phyloP scores from a whole-genome alignment of 2,329 filamentous ascomycete species.

The Ustulina deusta region DNA sequence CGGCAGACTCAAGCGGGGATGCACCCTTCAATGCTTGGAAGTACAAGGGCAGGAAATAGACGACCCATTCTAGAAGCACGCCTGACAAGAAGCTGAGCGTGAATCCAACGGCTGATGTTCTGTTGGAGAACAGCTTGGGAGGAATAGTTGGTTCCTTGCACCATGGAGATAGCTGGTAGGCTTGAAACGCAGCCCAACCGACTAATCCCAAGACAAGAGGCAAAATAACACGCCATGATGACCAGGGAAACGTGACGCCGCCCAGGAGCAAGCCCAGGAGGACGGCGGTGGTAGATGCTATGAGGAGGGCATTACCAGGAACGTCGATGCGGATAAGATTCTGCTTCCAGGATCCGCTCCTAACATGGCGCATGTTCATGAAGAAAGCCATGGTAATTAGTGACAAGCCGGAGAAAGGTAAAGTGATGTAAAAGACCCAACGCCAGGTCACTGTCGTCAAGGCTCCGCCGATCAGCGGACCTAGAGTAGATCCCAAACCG shows the following conservation, averaged over 20 bases:
- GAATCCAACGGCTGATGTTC: conserved; percentile 10
- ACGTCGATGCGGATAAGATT: too few species aligned
- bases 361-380: conserved; percentile 1
- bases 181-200: conserved; percentile 2
- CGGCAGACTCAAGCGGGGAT: conserved; percentile 4
- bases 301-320: too few species aligned
- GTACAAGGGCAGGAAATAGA: conserved; percentile 24
- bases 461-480: conserved; percentile 46
- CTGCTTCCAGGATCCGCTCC: too few species aligned
- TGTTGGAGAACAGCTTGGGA: background rate
- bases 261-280: conserved; percentile 33
- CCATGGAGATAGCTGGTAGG: background rate
- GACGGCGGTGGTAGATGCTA: conserved; percentile 30
- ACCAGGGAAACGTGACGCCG: conserved; percentile 20
- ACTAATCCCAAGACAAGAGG: conserved; percentile 22
- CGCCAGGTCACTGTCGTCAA: conserved; percentile 31
- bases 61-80: background rate
- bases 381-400: conserved; percentile 37
- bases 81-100: background rate
- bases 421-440: conserved; percentile 56
- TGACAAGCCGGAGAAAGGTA: conserved; percentile 47
- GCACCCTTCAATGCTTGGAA: conserved; percentile 14
- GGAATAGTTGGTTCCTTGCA: conserved; percentile 51
- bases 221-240: conserved; percentile 14
- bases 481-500: conserved; percentile 40